phyloP scores from a whole-genome alignment of 2,329 filamentous ascomycete species.

The Hyphodiscus sp. region DNA sequence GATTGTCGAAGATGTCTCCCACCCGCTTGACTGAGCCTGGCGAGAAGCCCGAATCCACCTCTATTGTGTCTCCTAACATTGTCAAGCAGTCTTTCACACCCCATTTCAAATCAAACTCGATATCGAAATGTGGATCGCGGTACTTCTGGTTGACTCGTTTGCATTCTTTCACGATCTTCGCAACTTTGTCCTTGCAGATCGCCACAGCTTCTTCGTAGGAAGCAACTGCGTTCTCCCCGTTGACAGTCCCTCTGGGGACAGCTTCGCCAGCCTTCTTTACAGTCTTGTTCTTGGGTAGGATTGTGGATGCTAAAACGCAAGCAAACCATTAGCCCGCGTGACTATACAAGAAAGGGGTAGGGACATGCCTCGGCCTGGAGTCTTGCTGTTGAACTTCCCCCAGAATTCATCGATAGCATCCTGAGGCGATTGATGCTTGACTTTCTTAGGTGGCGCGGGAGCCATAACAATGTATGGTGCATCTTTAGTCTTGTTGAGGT shows the following conservation, averaged over 20 bases:
- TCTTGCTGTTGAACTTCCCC: constrained; percentile 63
- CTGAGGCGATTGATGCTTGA: constrained; percentile 56
- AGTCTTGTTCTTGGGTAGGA: constrained; percentile 64
- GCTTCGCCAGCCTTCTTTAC: constrained; percentile 52
- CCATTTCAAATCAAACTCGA: constrained; percentile 68
- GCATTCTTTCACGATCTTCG: constrained; percentile 59
- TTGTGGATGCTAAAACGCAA: constrained; percentile 47
- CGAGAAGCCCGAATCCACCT: constrained; percentile 11
- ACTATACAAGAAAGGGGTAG: neutral
- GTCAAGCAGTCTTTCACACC: constrained; percentile 43
- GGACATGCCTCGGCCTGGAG: constrained; percentile 57
- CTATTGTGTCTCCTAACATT: constrained; percentile 32
- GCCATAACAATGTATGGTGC: neutral
- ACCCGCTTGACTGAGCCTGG: constrained; percentile 52
- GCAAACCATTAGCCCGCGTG: constrained; percentile 1
- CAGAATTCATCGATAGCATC: constrained; percentile 66
- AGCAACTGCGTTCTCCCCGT: constrained; percentile 50
- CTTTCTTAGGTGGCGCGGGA: constrained; percentile 18
- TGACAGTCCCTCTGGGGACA: constrained; percentile 46
- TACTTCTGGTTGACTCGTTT: constrained; percentile 78
- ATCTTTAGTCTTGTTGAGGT: neutral
- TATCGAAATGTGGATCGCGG: constrained; percentile 78
- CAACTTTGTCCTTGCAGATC: constrained; percentile 60
- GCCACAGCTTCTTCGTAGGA: constrained; percentile 68
- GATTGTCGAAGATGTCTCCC: constrained; percentile 64